Evolutionary conservation across 192 early-diverging fungal genomes (phyloP).

Genomic region (Pilaira anomala): DNA sequence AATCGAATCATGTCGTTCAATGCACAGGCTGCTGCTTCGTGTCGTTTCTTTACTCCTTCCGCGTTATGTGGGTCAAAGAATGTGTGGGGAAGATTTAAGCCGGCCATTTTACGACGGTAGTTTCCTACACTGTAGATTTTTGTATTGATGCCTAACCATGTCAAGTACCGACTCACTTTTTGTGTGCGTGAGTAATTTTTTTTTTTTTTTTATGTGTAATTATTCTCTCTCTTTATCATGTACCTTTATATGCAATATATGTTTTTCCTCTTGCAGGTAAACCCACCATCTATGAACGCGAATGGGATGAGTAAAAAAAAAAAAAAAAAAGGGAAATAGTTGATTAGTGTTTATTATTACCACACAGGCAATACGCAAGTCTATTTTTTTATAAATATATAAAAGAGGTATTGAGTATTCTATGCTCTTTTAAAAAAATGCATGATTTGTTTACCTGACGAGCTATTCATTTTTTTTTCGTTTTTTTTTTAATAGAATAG

Average conservation of each 20-base stretch:
- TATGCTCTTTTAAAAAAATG: too few species aligned
- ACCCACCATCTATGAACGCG: conserved; percentile 74
- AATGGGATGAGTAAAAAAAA: neutral
- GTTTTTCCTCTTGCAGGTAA: conserved; percentile 95
- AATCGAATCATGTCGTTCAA: conserved; percentile 89
- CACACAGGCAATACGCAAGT: conserved; percentile 47
- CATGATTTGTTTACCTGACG: too few species aligned
- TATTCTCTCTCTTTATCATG: neutral
- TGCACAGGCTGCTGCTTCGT: conserved; percentile 80
- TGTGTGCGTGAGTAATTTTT: neutral
- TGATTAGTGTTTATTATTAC: conserved; percentile 27
- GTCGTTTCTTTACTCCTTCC: conserved; percentile 66
- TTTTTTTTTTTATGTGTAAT: neutral
- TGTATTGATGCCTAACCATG: conserved; percentile 91
- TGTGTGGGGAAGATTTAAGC: conserved; percentile 70
- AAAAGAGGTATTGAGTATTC: too few species aligned
- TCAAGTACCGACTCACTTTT: conserved; percentile 84
- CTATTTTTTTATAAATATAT: too few species aligned
- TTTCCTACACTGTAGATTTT: conserved; percentile 98
- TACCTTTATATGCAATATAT: conserved; percentile 90
- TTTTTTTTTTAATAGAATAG: too few species aligned
- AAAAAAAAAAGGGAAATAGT: conserved; percentile 10
- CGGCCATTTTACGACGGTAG: conserved; percentile 85
- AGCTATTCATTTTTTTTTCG: too few species aligned
- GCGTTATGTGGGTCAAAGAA: conserved; percentile 90